phyloP scores from a whole-genome alignment of 106 monocot species.

The Allium cepa region DNA sequence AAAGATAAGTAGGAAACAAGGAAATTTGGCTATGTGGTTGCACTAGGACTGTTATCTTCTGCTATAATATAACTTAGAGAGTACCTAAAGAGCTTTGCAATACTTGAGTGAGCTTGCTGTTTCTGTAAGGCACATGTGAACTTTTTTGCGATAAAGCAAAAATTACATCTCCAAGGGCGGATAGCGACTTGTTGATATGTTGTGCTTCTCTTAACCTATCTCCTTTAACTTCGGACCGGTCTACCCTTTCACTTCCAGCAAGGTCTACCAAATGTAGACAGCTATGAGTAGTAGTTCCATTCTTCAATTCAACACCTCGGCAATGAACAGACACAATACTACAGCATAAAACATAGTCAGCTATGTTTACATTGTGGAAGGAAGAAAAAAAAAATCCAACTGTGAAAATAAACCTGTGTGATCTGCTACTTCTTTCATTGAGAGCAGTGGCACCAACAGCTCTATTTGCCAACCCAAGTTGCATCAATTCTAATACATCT shows the following conservation, averaged over 20 bases:
- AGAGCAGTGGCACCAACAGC: conserved; percentile 60
- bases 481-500: conserved; percentile 64
- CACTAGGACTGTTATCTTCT: no score
- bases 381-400: background rate
- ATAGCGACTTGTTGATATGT: conserved; percentile 80
- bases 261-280: conserved; percentile 77
- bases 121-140: conserved; percentile 72
- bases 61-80: background rate
- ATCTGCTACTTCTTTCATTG: conserved; percentile 78
- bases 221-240: conserved; percentile 72
- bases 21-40: no score
- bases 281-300: conserved; percentile 34
- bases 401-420: conserved; percentile 6
- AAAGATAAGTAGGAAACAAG: background rate
- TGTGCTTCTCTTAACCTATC: conserved; percentile 86
- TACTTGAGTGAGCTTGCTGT: conserved; percentile 89
- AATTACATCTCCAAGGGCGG: conserved; percentile 88
- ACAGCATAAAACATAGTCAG: conserved; percentile 9
- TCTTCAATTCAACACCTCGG: conserved; percentile 47
- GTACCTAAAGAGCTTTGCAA: conserved; percentile 77
- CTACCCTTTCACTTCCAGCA: conserved; percentile 89
- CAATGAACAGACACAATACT: conserved; percentile 75
- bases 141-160: conserved; percentile 71
- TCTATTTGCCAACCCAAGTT: conserved; percentile 47
- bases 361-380: no score